Evolutionary conservation across 2,329 filamentous ascomycete species (phyloP).

Genomic region (Piedraia hortae): DNA sequence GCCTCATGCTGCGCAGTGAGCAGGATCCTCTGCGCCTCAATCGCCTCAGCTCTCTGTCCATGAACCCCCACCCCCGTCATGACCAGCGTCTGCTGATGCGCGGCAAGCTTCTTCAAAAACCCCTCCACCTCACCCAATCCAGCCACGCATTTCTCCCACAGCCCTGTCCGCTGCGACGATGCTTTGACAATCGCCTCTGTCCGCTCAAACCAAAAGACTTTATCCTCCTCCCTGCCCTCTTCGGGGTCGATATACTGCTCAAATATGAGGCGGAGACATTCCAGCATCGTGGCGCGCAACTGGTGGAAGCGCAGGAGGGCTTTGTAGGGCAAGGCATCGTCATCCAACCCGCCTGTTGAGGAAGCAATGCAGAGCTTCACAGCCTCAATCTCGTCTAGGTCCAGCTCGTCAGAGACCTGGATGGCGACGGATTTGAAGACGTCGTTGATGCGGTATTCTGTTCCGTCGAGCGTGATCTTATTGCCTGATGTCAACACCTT

Average conservation of each 20-base stretch:
- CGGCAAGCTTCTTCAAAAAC: constrained; percentile 48
- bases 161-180: constrained; percentile 27
- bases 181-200: constrained; percentile 30
- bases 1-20: constrained; percentile 75
- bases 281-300: constrained; percentile 53
- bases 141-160: constrained; percentile 45
- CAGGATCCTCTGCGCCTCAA: constrained; percentile 55
- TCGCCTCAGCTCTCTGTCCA: constrained; percentile 43
- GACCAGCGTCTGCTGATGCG: constrained; percentile 47
- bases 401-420: constrained; percentile 60
- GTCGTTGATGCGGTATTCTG: constrained; percentile 56
- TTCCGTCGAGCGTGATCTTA: constrained; percentile 36
- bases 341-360: constrained; percentile 35
- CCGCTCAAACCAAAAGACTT: constrained; percentile 4
- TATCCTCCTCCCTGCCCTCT: constrained; percentile 13
- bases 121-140: constrained; percentile 49
- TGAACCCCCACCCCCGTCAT: constrained; percentile 40
- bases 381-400: constrained; percentile 71
- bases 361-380: constrained; percentile 44
- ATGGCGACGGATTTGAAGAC: constrained; percentile 65
- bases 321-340: constrained; percentile 46
- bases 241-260: constrained; percentile 22
- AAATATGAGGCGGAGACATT: constrained; percentile 57
- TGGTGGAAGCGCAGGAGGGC: constrained; percentile 74
- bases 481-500: constrained; percentile 35